These are phyloP conservation scores for Xylaria grammica DNA, from an alignment of 495 filamentous ascomycete genomes.

Conservation along the genomic window DNA sequence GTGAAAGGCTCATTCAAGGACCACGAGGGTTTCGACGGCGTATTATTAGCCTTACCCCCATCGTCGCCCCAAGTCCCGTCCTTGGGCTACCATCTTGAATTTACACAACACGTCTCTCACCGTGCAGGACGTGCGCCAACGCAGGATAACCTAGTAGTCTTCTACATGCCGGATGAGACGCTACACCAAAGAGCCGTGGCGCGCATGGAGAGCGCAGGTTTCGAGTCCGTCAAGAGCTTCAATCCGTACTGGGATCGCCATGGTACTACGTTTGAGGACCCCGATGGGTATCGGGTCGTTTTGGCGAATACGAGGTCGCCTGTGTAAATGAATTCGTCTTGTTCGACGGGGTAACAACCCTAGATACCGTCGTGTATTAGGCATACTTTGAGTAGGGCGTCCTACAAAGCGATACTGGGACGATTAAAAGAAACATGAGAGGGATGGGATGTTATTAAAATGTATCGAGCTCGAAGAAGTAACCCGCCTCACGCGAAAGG, in stretches of 20 bases:
- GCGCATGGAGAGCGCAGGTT: constrained; percentile 33
- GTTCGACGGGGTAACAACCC: neutral
- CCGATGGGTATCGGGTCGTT: constrained; percentile 44
- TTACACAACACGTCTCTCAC: constrained; percentile 33
- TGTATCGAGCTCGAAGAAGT: neutral
- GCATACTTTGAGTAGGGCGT: neutral
- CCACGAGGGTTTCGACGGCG: constrained; percentile 40
- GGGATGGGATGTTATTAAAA: neutral
- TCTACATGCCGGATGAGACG: constrained; percentile 36
- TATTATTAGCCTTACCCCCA: constrained; percentile 27
- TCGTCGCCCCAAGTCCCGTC: neutral
- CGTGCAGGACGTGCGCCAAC: constrained; percentile 38
- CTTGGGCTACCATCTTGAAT: constrained; percentile 42
- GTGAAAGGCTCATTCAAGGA: constrained; percentile 30
- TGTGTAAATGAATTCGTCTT: constrained; percentile 6
- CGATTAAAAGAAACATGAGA: neutral
- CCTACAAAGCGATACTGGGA: neutral
- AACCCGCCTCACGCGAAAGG: neutral
- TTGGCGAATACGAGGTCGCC: constrained; percentile 39
- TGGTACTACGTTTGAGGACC: constrained; percentile 44
- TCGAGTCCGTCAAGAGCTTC: constrained; percentile 32
- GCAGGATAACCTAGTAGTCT: constrained; percentile 41
- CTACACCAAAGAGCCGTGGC: constrained; percentile 28
- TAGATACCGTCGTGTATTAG: neutral
- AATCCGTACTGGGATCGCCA: constrained; percentile 43